Percentiles rank a stretch among this genome's conserved stretches.
Conservation (phyloP, 257 asterid genomes). For the Echium plantagineum region DNA sequence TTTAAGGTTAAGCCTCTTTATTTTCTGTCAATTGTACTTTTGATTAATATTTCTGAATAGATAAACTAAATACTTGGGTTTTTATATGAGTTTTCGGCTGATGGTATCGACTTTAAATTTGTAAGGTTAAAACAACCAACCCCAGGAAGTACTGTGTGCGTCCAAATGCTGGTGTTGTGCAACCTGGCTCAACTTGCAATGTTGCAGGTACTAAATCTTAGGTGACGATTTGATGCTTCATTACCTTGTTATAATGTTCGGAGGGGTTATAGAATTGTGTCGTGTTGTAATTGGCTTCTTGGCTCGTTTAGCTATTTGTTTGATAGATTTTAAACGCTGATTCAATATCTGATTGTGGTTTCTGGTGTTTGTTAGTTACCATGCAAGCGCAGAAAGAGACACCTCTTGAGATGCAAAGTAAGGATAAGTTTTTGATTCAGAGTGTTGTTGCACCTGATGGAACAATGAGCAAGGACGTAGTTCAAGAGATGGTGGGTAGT, state of each 20-base stretch:
- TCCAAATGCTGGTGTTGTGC: constrained; percentile 72
- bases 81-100: background rate
- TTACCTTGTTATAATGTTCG: background rate
- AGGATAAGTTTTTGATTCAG: constrained; percentile 80
- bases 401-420: constrained; percentile 73
- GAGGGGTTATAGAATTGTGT: background rate
- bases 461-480: constrained; percentile 44
- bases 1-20: constrained; percentile 46
- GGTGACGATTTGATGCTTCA: background rate
- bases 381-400: constrained; percentile 81
- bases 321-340: background rate
- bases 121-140: constrained; percentile 80
- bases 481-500: constrained; percentile 52
- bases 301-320: background rate
- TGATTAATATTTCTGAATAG: background rate
- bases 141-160: constrained; percentile 79
- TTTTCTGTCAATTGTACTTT: constrained; percentile 1
- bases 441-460: constrained; percentile 66
- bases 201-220: constrained; percentile 44
- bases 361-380: constrained; percentile 36
- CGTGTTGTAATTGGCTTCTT: background rate
- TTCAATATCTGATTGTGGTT: background rate
- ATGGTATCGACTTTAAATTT: background rate
- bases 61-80: background rate
- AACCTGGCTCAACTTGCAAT: constrained; percentile 57